These are phyloP conservation scores for Pythium guiyangense DNA, from an alignment of 352 stramenopile species.

Conservation along the genomic window DNA sequence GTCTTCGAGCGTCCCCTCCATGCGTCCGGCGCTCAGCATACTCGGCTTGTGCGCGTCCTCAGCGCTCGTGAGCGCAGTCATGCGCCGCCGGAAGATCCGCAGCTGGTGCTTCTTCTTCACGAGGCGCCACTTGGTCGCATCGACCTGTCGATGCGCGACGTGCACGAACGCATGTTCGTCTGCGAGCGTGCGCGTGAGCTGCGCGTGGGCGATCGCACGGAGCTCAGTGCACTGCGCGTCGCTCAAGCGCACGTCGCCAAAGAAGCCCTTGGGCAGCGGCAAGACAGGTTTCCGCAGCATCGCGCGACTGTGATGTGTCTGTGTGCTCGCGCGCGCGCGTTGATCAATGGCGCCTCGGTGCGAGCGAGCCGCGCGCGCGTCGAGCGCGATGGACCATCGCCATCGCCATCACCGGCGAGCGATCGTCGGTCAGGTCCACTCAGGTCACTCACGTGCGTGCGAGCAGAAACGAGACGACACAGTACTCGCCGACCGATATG, in stretches of 20 bases:
- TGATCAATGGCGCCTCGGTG: too few species aligned
- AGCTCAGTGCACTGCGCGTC: neutral
- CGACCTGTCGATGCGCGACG: conserved; percentile 1
- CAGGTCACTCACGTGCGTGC: too few species aligned
- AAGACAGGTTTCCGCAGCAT: neutral
- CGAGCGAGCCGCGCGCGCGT: too few species aligned
- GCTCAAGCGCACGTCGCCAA: neutral
- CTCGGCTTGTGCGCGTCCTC: conserved; percentile 14
- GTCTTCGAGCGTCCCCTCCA: conserved; percentile 48
- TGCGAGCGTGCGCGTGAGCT: conserved; percentile 1
- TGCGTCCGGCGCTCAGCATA: conserved; percentile 33
- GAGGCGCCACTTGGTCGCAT: conserved; percentile 10
- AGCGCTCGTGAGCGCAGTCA: neutral
- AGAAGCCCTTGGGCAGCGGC: conserved; percentile 2
- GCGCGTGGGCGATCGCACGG: neutral
- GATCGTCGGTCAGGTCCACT: too few species aligned
- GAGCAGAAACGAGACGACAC: too few species aligned
- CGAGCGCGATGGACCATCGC: too few species aligned
- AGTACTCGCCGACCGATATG: too few species aligned
- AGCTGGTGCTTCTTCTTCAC: conserved; percentile 19
- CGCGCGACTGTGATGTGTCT: too few species aligned
- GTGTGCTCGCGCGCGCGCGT: too few species aligned
- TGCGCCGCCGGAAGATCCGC: conserved; percentile 34
- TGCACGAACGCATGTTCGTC: conserved; percentile 10
- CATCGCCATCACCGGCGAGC: too few species aligned